Evolutionary conservation across 805 yeast genomes (phyloP), one percentile per base, ranked within the genome.

Genomic region (Candida michaelii): DNA sequence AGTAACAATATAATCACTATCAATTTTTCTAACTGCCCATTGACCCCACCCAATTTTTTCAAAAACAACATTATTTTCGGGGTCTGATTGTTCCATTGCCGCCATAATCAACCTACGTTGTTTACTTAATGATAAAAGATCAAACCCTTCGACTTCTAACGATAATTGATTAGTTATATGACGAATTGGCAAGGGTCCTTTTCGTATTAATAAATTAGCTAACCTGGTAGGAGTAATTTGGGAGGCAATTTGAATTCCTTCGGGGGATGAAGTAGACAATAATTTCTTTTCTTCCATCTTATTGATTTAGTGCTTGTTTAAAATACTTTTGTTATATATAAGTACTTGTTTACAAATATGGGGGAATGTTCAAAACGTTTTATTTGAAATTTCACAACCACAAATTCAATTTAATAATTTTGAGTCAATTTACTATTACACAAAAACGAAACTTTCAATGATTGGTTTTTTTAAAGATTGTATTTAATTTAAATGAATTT

Each of bases 1-100:
- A 31, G 77, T 74, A 54, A 74, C 59, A 62, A 71, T 53, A 54
- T 54, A 59, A 62, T 76, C 69, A 23, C 63, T 73, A 58, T 62
- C 74, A 53, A 55, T 79, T 37, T 69, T 66, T 53, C 81, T 75
- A 2, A 90, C 95, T 17, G 85, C 85, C 98, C 98, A 90, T 61
- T 90, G 95, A 46, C 98, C 98, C 98, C 98, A 90, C 16, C 97
- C 97, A 24, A 90, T 89, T 65, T 90, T 90, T 56, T 89, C 95
- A 65, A 90, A 90, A 12, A 84, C 78, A 32, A 85, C 82, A 44
- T 76, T 74, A 43, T 79, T 82, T 31, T 62, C 69, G 1, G 72
- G 51, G 54, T 81, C 87, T 8, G 86, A 85, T 49, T 79, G 76
- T 53, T 89, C 96, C 65, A 90, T 76, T 30, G 90, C 93, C 11